phyloP scores from a whole-genome alignment of 495 filamentous ascomycete genomes.

The Penicillium nucicola region DNA sequence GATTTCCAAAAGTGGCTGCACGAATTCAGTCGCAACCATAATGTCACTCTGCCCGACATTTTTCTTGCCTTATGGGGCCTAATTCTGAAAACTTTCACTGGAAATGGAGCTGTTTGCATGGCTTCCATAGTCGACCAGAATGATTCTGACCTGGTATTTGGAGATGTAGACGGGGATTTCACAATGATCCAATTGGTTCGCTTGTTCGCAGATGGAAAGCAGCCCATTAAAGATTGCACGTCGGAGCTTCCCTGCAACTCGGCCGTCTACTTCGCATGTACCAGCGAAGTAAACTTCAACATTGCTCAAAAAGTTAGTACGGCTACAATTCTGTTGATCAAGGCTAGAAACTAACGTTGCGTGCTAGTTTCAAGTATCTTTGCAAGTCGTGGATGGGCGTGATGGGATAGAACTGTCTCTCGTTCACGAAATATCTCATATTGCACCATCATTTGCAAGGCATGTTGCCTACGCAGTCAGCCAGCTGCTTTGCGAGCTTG shows the following conservation, averaged over 20 bases:
- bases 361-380: neutral
- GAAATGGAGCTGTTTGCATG: neutral
- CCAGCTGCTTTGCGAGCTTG: neutral
- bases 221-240: neutral
- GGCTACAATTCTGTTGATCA: neutral
- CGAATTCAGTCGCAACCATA: neutral
- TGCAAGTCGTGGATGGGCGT: neutral
- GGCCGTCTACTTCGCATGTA: neutral
- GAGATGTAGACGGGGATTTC: neutral
- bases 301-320: neutral
- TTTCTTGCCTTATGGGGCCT: neutral
- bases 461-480: neutral
- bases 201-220: neutral
- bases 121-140: neutral
- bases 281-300: neutral
- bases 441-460: neutral
- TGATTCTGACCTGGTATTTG: neutral
- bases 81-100: neutral
- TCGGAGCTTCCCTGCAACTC: neutral
- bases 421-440: neutral
- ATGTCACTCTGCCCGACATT: neutral
- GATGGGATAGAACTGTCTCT: neutral
- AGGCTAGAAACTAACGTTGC: neutral
- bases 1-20: neutral
- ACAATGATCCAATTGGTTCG: neutral